Evolutionary conservation across 176 grass and related monocot genomes (phyloP), one percentile per base, ranked within the genome.

Genomic region (Phyllostachys edulis): DNA sequence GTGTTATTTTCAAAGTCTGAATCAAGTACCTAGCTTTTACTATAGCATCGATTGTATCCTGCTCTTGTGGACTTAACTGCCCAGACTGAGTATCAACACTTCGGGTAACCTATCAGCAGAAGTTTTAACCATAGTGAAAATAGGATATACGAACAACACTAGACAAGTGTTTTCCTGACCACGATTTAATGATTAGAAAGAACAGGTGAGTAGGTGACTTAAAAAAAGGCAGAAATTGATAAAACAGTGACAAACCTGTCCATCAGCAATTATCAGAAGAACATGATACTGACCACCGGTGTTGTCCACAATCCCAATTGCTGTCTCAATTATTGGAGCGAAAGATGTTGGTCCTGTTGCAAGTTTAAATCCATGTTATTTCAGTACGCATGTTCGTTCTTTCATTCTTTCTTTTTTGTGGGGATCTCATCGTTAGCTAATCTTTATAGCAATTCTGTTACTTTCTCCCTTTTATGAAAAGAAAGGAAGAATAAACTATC

Each of bases 181-280:
- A 44, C 42, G 71, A 77, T 42, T 81, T 16, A 80, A 63, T 63
- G n/a, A 15, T 64, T 15, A 73, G 21, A 73, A 59, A 29, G 4
- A 85, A 27, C 42, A 89, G 46, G 5, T 40, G 46, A 38, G 18
- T 21, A 21, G 32, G 32, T 34, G 32, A 34, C 32, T 34, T 34
- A 34, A 34, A 73, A 64, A 50, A 56, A 45, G 29, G 2, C 4
- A 71, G 39, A 76, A 81, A 13, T 14, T 77, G 44, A 17, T 47
- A 73, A 76, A 85, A 41, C 38, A 21, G 64, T 42, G 6, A 23
- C 81, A 17, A 46, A 94, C 94, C 91, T 98, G 96, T 59, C 96
- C 96, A 89, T 98, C 96, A 18, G 96, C 94, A 80, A 97, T 97
- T 88, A 97, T 97, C 51, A 97, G 85, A 94, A 97, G 94, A 90